phyloP scores from a whole-genome alignment of 2,329 filamentous ascomycete species.

The Pseudogymnoascus sp. region DNA sequence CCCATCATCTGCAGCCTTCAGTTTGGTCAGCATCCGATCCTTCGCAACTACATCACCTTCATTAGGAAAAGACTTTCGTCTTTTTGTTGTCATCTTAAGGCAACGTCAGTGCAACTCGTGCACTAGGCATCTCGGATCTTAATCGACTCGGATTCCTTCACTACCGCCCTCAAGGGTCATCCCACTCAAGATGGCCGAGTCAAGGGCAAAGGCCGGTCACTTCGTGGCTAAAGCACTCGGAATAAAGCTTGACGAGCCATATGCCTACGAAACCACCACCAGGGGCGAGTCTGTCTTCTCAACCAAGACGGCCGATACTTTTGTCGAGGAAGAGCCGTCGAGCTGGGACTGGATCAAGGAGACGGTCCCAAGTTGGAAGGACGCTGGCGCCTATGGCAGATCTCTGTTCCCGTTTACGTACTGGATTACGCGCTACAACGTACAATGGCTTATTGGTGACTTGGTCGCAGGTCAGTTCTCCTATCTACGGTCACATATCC shows the following conservation, averaged over 20 bases:
- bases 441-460: conserved; percentile 83
- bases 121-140: background rate
- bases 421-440: conserved; percentile 89
- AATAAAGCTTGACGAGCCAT: conserved; percentile 68
- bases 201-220: conserved; percentile 54
- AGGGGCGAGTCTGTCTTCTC: conserved; percentile 78
- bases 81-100: background rate
- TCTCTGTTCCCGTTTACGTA: conserved; percentile 78
- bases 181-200: conserved; percentile 17
- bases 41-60: background rate
- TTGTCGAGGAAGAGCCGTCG: conserved; percentile 76
- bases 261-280: conserved; percentile 48
- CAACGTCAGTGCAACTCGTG: conserved; percentile 4
- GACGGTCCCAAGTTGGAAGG: conserved; percentile 50
- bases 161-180: background rate
- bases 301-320: conserved; percentile 63
- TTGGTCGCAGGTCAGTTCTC: conserved; percentile 66
- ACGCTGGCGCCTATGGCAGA: conserved; percentile 53
- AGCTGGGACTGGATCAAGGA: conserved; percentile 64
- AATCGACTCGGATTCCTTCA: background rate
- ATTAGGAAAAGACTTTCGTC: background rate
- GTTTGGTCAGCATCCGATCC: background rate
- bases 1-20: background rate
- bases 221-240: conserved; percentile 70
- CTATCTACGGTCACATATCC: background rate